Evolutionary conservation across 2,329 filamentous ascomycete species (phyloP), one percentile per base, ranked within the genome.

Genomic region (Huntiella moniliformis): DNA sequence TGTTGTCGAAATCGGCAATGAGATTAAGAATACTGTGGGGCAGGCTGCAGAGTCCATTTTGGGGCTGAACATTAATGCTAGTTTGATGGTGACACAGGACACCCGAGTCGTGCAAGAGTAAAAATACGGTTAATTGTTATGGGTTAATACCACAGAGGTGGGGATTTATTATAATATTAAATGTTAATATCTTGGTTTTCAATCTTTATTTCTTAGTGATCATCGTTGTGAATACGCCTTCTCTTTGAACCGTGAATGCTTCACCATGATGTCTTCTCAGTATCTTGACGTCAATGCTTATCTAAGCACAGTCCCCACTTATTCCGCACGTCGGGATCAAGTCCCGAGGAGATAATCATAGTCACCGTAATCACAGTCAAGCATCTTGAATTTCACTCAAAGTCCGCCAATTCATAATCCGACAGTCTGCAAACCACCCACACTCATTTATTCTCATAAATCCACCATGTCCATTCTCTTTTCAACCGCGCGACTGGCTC

Each of bases 11-110:
- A 34, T 49, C 3, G 39, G 44, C 10, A 46, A 50, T 16, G 48
- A 50, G 8, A 32, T 50, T 15, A 49, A 46, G 40, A 46, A 46
- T 13, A 46, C 40, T 4, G 39, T 50, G 12, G 48, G 48, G 11
- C 15, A 37, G 10, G 44, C 40, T 16, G 48, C 48, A 12, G 10
- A 40, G 4, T 36, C 44, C 4, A 22, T 50, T 16, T 41, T 46
- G 36, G 33, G 34, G 5, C 34, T 33, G 4, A 39, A 40, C 34
- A 18, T 41, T 10, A 46, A 46, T 35, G 48, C 48, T 6, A 47
- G 44, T 36, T 31, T 50, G 4, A 33, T 50, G 31, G 44, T 47
- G 15, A 42, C 45, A 22, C 44, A 50, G 39, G 47, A 44, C 37
- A 10, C 40, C 12, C 39, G 36, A 15, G 16, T 42, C 3, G n/a